These are phyloP conservation scores for Lepiota venenata DNA, from an alignment of 768 basidiomycete species.

Conservation along the genomic window DNA sequence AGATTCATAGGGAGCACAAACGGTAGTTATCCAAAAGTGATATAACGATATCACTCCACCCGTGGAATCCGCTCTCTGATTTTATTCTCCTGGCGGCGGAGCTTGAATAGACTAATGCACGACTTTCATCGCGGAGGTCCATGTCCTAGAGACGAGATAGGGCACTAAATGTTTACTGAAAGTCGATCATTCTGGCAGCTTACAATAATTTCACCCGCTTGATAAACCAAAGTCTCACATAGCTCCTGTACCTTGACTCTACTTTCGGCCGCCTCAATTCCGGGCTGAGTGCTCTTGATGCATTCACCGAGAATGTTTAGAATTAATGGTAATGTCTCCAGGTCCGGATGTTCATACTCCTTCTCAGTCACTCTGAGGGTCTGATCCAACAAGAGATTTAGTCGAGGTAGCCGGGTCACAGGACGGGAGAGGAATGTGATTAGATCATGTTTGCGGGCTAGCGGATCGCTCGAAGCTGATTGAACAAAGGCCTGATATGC, in stretches of 20 bases:
- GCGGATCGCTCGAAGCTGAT: slow-evolving; percentile 56
- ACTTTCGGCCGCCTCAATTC: slow-evolving; percentile 86
- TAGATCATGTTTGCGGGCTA: slow-evolving; percentile 71
- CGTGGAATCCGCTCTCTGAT: slow-evolving; percentile 60
- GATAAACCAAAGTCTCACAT: slow-evolving; percentile 70
- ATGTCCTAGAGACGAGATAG: slow-evolving; percentile 54
- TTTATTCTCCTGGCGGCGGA: slow-evolving; percentile 57
- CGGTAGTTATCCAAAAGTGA: slow-evolving; percentile 77
- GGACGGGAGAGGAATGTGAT: slow-evolving; percentile 83
- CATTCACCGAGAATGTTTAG: slow-evolving; percentile 64
- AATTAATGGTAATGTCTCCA: slow-evolving; percentile 72
- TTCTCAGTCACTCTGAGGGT: slow-evolving; percentile 61
- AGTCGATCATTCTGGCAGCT: slow-evolving; percentile 20
- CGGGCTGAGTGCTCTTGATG: slow-evolving; percentile 85
- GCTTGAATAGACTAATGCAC: slow-evolving; percentile 69
- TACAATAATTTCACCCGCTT: slow-evolving; percentile 81
- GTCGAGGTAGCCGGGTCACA: slow-evolving; percentile 82
- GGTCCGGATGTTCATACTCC: slow-evolving; percentile 73
- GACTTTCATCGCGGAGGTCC: slow-evolving; percentile 73
- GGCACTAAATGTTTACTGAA: not conserved
- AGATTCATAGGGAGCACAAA: slow-evolving; percentile 29
- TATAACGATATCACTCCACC: slow-evolving; percentile 66
- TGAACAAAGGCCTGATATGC: slow-evolving; percentile 67
- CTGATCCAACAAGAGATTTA: slow-evolving; percentile 71
- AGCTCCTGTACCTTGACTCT: slow-evolving; percentile 88